These are phyloP conservation scores for Lachnellula suecica DNA, from an alignment of 2,329 filamentous ascomycete species.

Conservation along the genomic window DNA sequence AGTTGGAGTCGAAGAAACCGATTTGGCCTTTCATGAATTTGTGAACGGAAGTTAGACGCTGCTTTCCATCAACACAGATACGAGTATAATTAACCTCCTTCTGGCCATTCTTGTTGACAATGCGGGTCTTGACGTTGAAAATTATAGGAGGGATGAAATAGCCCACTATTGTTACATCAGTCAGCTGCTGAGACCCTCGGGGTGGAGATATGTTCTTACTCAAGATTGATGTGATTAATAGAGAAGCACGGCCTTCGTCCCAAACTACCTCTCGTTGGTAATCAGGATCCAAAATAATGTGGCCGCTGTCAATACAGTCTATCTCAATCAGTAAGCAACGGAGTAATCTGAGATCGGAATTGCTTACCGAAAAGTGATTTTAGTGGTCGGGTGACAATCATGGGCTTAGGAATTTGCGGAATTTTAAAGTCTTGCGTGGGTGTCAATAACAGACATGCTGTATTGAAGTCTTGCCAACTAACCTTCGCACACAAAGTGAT, in stretches of 20 bases:
- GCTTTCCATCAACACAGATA: constrained; percentile 47
- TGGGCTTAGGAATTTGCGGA: constrained; percentile 26
- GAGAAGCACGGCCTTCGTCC: constrained; percentile 34
- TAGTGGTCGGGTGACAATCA: constrained; percentile 24
- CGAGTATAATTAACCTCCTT: constrained; percentile 25
- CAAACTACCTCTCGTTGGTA: constrained; percentile 48
- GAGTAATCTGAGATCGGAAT: constrained; percentile 5
- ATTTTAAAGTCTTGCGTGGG: constrained; percentile 28
- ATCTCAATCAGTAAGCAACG: constrained; percentile 7
- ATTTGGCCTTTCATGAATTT: constrained; percentile 45
- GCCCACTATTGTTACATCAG: constrained; percentile 25
- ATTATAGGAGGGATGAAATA: constrained; percentile 47
- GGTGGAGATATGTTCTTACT: constrained; percentile 18
- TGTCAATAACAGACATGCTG: constrained; percentile 2
- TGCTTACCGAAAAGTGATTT: constrained; percentile 22
- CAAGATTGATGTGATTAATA: constrained; percentile 31
- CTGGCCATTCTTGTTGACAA: constrained; percentile 13
- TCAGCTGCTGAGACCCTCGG: not conserved
- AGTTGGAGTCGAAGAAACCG: constrained; percentile 39
- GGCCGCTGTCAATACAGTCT: constrained; percentile 31
- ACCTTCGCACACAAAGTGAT: constrained; percentile 30
- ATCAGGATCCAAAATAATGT: constrained; percentile 42
- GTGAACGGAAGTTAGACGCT: constrained; percentile 43
- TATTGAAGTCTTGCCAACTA: not conserved
- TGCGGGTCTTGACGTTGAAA: constrained; percentile 36